Conservation (phyloP, 2,329 filamentous ascomycete genomes). For the Aspergillus ochraceoroseus region DNA sequence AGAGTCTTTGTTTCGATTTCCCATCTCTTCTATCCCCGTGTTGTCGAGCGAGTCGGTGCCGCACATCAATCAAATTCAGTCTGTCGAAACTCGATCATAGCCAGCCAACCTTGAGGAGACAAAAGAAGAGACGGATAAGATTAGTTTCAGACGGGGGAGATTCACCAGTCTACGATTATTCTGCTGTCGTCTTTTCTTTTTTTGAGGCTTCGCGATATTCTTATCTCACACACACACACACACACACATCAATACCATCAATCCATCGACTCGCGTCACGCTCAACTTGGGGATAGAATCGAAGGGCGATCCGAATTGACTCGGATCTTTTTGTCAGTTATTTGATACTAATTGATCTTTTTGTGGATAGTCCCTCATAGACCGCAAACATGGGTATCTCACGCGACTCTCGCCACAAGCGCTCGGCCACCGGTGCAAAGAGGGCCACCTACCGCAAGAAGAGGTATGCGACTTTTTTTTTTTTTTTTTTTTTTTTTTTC, state of each 20-base stretch:
- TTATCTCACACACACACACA: no score
- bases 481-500: no score
- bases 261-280: constrained; percentile 1
- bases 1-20: constrained; percentile 17
- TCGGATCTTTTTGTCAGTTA: no score
- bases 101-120: no score
- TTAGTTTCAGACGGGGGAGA: no score
- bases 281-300: constrained; percentile 8
- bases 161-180: neutral
- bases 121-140: no score
- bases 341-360: constrained; percentile 7
- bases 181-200: neutral
- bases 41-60: constrained; percentile 15
- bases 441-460: constrained; percentile 76
- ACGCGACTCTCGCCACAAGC: constrained; percentile 99
- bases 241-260: neutral
- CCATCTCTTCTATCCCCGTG: constrained; percentile 26
- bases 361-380: constrained; percentile 48
- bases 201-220: neutral
- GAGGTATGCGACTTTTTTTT: no score
- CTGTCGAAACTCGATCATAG: constrained; percentile 3
- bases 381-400: constrained; percentile 97
- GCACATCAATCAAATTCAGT: constrained; percentile 3
- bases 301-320: neutral
- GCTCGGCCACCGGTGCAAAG: constrained; percentile 98